Conservation (phyloP, 371 early-diverging fungal species). For the Mortierella sp. region DNA sequence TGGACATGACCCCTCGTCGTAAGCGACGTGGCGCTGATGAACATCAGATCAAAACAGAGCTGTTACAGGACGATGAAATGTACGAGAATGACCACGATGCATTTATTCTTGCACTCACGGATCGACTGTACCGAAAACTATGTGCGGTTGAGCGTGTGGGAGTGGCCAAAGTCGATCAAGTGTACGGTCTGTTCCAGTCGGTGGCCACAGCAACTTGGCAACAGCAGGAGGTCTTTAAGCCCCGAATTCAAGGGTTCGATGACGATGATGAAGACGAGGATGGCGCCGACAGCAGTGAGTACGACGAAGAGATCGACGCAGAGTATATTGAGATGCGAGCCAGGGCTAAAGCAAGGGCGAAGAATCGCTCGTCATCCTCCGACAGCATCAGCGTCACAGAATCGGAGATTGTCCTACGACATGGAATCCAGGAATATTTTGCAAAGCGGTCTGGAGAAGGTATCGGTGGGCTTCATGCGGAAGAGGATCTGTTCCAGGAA, state of each 20-base stretch:
- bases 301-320: constrained; percentile 32
- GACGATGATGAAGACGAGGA: constrained; percentile 17
- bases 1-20: constrained; percentile 1
- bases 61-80: constrained; percentile 3
- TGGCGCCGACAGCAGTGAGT: constrained; percentile 2
- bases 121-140: constrained; percentile 41
- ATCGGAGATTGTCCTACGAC: constrained; percentile 28
- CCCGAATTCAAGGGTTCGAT: not conserved
- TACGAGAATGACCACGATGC: constrained; percentile 35
- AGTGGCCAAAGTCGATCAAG: constrained; percentile 51
- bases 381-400: constrained; percentile 13
- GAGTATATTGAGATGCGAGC: constrained; percentile 28
- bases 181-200: constrained; percentile 40
- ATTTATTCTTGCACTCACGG: constrained; percentile 22
- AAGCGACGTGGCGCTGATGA: not conserved
- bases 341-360: constrained; percentile 18
- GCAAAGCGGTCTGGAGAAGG: constrained; percentile 38
- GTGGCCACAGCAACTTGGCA: constrained; percentile 50
- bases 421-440: constrained; percentile 46
- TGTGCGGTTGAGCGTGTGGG: constrained; percentile 52
- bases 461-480: constrained; percentile 38
- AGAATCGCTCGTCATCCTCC: not conserved
- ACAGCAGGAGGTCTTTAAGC: constrained; percentile 34
- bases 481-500: constrained; percentile 23
- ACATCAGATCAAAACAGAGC: not conserved